phyloP scores from a whole-genome alignment of 306 rosid genomes.

The Benincasa hispida region DNA sequence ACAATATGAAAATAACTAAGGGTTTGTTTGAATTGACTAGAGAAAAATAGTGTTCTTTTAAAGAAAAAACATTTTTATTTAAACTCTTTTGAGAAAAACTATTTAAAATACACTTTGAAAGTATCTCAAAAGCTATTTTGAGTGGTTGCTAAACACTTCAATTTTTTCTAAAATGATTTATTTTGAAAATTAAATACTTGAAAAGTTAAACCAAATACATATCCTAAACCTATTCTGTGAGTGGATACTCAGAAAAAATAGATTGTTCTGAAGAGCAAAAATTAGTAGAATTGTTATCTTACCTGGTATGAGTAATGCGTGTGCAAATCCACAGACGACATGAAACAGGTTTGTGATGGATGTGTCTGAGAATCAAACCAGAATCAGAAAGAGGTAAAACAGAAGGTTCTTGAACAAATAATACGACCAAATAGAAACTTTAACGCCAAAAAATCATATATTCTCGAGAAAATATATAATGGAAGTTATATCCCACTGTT shows the following conservation, averaged over 20 bases:
- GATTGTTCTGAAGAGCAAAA: neutral
- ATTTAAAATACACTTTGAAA: too few relatives aligned
- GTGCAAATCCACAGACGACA: slow-evolving; percentile 98
- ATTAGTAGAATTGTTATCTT: slow-evolving; percentile 9
- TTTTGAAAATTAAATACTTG: too few relatives aligned
- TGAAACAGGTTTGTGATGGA: slow-evolving; percentile 97
- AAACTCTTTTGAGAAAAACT: too few relatives aligned
- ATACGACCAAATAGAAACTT: neutral
- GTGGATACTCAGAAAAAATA: neutral
- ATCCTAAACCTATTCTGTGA: neutral
- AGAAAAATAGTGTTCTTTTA: too few relatives aligned
- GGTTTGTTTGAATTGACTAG: too few relatives aligned
- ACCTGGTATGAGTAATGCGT: slow-evolving; percentile 99
- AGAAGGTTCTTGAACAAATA: neutral
- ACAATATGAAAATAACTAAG: neutral
- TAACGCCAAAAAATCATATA: neutral
- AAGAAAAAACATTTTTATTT: too few relatives aligned
- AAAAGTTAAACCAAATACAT: too few relatives aligned
- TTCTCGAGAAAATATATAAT: neutral
- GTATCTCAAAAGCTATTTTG: too few relatives aligned
- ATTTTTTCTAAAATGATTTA: too few relatives aligned
- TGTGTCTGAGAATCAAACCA: slow-evolving; percentile 59
- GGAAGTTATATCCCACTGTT: neutral
- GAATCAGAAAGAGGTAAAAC: neutral
- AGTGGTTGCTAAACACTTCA: too few relatives aligned